Evolutionary conservation across 1,284 basidiomycete species (phyloP).

Genomic region (Ceratobasidium sp.): DNA sequence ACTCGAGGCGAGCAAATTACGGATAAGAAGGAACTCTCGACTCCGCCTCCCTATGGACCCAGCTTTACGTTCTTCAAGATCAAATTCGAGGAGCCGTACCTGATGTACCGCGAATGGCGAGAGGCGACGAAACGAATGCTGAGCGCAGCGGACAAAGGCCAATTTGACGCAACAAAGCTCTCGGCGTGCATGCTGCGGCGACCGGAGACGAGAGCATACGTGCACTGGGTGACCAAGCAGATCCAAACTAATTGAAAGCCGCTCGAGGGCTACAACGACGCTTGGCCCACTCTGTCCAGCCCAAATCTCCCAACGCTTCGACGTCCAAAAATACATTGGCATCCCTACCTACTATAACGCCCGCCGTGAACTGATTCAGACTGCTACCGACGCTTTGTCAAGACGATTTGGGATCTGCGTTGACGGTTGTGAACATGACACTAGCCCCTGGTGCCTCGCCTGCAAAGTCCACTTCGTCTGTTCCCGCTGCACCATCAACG

Average conservation of each 20-base stretch:
- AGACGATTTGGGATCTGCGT: constrained; percentile 37
- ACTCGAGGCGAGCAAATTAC: constrained; percentile 53
- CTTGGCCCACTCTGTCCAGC: constrained; percentile 22
- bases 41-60: constrained; percentile 72
- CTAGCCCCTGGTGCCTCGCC: constrained; percentile 17
- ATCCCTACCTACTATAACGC: constrained; percentile 4
- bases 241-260: constrained; percentile 45
- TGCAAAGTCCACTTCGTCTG: constrained; percentile 26
- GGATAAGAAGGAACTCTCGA: constrained; percentile 36
- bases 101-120: constrained; percentile 98
- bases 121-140: constrained; percentile 90
- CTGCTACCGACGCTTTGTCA: constrained; percentile 13
- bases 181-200: constrained; percentile 75
- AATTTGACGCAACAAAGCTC: constrained; percentile 59
- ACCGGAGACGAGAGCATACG: constrained; percentile 76
- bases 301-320: constrained; percentile 25
- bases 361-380: constrained; percentile 30
- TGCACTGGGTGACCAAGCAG: constrained; percentile 72
- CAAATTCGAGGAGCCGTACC: constrained; percentile 98
- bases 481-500: not conserved
- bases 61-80: constrained; percentile 97
- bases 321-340: too few species aligned
- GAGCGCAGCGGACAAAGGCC: constrained; percentile 57
- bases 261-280: constrained; percentile 29
- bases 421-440: constrained; percentile 42